Base-by-base conservation (phyloP, 352 stramenopile species). In the Phytophthora sojae region DNA sequence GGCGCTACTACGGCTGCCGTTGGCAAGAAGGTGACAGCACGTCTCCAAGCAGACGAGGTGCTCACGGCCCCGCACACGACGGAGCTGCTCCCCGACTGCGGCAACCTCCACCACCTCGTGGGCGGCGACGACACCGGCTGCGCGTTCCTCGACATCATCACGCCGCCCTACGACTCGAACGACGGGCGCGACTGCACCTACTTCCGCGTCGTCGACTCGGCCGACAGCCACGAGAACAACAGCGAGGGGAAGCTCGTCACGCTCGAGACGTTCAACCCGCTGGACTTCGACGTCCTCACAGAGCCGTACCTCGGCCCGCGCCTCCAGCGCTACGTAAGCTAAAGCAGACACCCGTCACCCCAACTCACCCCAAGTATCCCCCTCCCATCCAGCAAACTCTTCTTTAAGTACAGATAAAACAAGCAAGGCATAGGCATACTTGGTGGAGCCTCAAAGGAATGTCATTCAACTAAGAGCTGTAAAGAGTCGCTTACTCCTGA, bases 131-230 rank as follows among this genome's bases (percentile, higher is more conserved):
- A 83, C n/a, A 76, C 88, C 50, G 89, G 89, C 25, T 96, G 89
- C 55, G 89, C 89, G 4, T 91, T 96, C 61, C 87, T 96, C 45
- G 89, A 96, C 79, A 93, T 96, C 59, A 85, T 94, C 55, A 94
- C 87, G 21, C 89, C 89, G n/a, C 89, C 89, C 4, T 96, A 96
- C 67, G 83, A 94, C 53, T 66, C 80, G 6, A 78, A 83, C 12
- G 79, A 81, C 23, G 86, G 80, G 19, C 82, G 86, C 2, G 85
- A 94, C 68, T 94, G 86, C 64, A 90, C 85, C 9, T 94, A 94
- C 73, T 94, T 84, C 71, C 86, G 84, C 45, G 73, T 89, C 2
- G 58, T 80, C n/a, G 57, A 62, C 11, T 64, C 73, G 14, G 25
- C 59, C n/a, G 58, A 67, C n/a, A 59, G 63, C 17, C 39, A 63